Evolutionary conservation across 441 rosid genomes (phyloP), one percentile per base, ranked within the genome.

Genomic region (Pelargonium fulgidum): DNA sequence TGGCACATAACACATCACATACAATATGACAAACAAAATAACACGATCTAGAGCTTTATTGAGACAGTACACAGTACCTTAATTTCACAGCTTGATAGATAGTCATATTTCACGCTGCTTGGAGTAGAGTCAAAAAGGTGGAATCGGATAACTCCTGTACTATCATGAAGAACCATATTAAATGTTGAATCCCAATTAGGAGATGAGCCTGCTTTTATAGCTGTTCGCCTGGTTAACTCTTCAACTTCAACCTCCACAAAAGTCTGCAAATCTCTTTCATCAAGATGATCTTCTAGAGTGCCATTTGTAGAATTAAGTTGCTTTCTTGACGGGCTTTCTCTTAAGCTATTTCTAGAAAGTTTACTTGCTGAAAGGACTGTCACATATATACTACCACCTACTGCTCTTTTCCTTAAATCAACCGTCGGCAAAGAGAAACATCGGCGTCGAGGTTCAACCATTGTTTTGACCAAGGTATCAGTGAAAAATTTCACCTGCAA

Each of bases 381-480:
- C 64, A 93, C 97, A n/a, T 87, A 79, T 66, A 91, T 72, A 68
- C 82, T 85, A 69, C 99, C 96, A 9, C 91, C 93, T 39, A 91
- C 85, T 26, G 89, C 96, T 74, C 83, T 89, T 81, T 91, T 93
- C 82, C 88, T 81, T 70, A 93, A 85, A 72, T 93, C 91, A 1
- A 77, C 81, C 1, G 93, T 86, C 0, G 99, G 92, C 77, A 93
- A 78, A 36, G 93, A 82, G 72, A 68, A 81, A 80, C 97, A 91
- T 50, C 85, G 90, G 0, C 97, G 88, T 10, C 83, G 86, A 72
- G 99, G 99, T 73, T 93, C 99, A 39, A 93, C 96, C 99, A 91
- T 88, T 64, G 89, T 93, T 85, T 85, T 93, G 70, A 74, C 90
- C 78, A 91, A 75, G 67, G 96, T 85, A 66, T 93, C 99, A 68